Evolutionary conservation across 148 eudicot species (phyloP).

Genomic region (Hydrangea macrophylla): DNA sequence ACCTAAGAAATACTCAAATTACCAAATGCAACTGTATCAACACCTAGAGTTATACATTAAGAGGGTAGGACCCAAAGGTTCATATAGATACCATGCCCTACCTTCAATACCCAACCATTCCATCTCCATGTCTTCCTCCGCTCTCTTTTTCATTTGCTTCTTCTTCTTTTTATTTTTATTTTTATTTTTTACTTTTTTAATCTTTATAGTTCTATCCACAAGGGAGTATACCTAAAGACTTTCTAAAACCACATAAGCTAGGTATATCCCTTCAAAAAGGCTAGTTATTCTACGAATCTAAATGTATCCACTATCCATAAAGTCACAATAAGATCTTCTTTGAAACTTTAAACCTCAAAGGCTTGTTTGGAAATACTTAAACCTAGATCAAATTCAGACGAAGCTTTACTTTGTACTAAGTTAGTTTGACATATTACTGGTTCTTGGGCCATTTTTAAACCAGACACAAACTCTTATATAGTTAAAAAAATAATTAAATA

Average conservation of each 20-base stretch:
- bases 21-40: not conserved
- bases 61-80: not conserved
- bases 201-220: not conserved
- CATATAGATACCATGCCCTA: conserved; percentile 6
- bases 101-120: not conserved
- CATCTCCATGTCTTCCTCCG: not conserved
- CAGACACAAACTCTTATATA: too few species aligned
- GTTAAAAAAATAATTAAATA: too few species aligned
- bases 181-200: not conserved
- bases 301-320: too few species aligned
- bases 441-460: too few species aligned
- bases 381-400: too few species aligned
- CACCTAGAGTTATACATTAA: too few species aligned
- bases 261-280: not conserved
- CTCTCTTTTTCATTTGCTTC: not conserved
- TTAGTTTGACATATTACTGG: too few species aligned
- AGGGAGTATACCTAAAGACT: not conserved
- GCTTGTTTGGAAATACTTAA: too few species aligned
- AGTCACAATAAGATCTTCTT: conserved; percentile 7
- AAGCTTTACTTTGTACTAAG: too few species aligned
- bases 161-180: too few species aligned
- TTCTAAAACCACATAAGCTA: not conserved
- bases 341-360: not conserved
- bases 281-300: too few species aligned
- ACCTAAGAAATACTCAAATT: too few species aligned